phyloP scores from a whole-genome alignment of 371 early-diverging fungal species.

The Coemansia sp. region DNA sequence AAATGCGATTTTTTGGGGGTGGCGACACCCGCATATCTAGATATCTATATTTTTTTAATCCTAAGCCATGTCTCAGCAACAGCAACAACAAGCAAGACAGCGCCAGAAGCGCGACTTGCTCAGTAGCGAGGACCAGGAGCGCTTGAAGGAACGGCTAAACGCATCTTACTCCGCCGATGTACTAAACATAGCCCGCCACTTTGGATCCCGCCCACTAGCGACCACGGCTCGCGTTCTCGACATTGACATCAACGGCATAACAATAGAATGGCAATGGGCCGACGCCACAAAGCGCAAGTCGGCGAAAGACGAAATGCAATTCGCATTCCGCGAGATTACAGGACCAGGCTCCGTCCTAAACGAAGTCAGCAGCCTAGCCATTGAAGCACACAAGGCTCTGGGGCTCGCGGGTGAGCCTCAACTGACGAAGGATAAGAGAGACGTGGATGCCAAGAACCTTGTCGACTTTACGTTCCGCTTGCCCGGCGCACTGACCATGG shows the following conservation, averaged over 20 bases:
- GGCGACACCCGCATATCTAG: too few species aligned
- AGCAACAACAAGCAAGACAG: too few species aligned
- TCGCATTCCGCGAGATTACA: slow-evolving; percentile 23
- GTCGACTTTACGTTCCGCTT: slow-evolving; percentile 24
- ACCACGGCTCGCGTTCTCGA: slow-evolving; percentile 11
- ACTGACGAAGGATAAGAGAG: slow-evolving; percentile 14
- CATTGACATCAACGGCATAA: slow-evolving; percentile 26
- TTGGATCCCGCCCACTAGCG: slow-evolving; percentile 23
- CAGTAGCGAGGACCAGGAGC: not conserved
- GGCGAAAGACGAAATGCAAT: slow-evolving; percentile 45
- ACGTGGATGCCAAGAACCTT: slow-evolving; percentile 12
- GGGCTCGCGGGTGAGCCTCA: slow-evolving; percentile 8
- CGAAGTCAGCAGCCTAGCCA: slow-evolving; percentile 33
- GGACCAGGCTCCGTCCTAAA: slow-evolving; percentile 21
- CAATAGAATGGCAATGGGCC: slow-evolving; percentile 29
- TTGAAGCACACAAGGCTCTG: slow-evolving; percentile 27
- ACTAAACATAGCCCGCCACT: slow-evolving; percentile 25
- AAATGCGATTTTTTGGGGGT: too few species aligned
- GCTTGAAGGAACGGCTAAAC: slow-evolving; percentile 20
- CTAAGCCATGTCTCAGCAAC: too few species aligned
- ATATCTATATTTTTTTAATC: too few species aligned
- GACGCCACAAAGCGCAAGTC: not conserved
- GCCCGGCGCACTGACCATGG: slow-evolving; percentile 15
- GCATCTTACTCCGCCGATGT: slow-evolving; percentile 20
- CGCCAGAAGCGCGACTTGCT: not conserved